Evolutionary conservation across 352 stramenopile species (phyloP).

Genomic region (Phytophthora quininea): DNA sequence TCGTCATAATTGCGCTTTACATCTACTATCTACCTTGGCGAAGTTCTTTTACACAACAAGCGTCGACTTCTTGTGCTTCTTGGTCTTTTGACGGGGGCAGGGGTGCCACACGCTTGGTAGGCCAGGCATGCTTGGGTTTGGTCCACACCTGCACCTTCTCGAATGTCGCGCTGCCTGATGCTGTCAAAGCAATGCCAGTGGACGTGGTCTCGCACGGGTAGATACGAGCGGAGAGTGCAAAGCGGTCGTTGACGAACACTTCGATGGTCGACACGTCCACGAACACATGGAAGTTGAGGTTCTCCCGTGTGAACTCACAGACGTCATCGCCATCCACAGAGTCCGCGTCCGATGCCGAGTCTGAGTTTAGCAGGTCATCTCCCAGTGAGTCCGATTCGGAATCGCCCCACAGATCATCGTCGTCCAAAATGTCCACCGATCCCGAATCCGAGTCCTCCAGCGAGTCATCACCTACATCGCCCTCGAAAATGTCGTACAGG

Average conservation of each 20-base stretch:
- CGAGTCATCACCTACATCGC: constrained; percentile 11
- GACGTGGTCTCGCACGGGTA: constrained; percentile 69
- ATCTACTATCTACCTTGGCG: too few species aligned
- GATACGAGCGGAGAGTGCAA: constrained; percentile 65
- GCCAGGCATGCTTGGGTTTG: constrained; percentile 67
- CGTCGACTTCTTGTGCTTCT: too few species aligned
- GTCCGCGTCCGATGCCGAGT: too few species aligned
- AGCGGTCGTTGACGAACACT: constrained; percentile 77
- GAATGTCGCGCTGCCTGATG: constrained; percentile 54
- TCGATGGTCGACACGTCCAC: constrained; percentile 75
- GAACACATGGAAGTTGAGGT: constrained; percentile 63
- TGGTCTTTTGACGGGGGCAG: constrained; percentile 14
- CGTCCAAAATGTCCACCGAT: too few species aligned
- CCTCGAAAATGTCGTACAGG: constrained; percentile 55
- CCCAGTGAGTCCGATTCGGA: too few species aligned
- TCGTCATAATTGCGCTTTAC: too few species aligned
- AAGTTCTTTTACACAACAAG: too few species aligned
- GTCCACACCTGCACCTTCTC: constrained; percentile 71
- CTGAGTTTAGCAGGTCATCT: too few species aligned
- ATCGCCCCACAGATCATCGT: too few species aligned
- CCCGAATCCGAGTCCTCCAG: too few species aligned
- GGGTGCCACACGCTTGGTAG: constrained; percentile 42
- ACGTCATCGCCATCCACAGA: constrained; percentile 3
- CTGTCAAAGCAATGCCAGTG: constrained; percentile 59
- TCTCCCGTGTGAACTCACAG: constrained; percentile 51